A percentile compares a stretch with the other conserved stretches of the same genome.
Evolutionary conservation across 345 rosid genomes (phyloP).

Genomic region (Eucalyptus regnans): DNA sequence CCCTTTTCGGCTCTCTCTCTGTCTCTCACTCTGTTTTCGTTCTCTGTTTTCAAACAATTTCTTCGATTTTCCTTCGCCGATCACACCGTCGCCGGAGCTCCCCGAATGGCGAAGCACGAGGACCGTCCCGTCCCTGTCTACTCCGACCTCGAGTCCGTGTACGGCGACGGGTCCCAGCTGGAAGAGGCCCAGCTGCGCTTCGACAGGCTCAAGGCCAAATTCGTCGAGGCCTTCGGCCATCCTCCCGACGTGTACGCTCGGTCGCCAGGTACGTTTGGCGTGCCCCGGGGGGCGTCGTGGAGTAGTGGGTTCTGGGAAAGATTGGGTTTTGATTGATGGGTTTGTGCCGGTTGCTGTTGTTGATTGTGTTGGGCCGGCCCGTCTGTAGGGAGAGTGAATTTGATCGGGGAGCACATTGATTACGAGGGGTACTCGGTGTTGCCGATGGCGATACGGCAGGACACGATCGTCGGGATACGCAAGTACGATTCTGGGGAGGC

Average conservation of each 20-base stretch:
- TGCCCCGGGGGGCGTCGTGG: background rate
- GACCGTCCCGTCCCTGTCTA: slow-evolving; percentile 50
- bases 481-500: slow-evolving; percentile 32
- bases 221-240: slow-evolving; percentile 47
- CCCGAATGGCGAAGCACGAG: slow-evolving; percentile 61
- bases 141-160: slow-evolving; percentile 55
- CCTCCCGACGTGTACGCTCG: slow-evolving; percentile 69
- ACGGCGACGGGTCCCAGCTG: slow-evolving; percentile 63
- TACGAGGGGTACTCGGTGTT: slow-evolving; percentile 97
- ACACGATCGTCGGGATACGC: slow-evolving; percentile 73
- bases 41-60: background rate
- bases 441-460: slow-evolving; percentile 99
- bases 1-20: background rate
- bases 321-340: background rate
- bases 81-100: background rate
- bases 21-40: background rate
- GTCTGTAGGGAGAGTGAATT: slow-evolving; percentile 79
- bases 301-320: background rate
- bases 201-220: slow-evolving; percentile 49
- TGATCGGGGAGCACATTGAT: slow-evolving; percentile 97
- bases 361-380: background rate
- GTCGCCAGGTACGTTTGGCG: slow-evolving; percentile 57
- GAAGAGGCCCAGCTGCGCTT: slow-evolving; percentile 77
- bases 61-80: background rate
- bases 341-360: background rate